Percentiles rank a stretch among this genome's conserved stretches.
Evolutionary conservation across 2,329 filamentous ascomycete genomes (phyloP).

Genomic region (Eurotiales sp.): DNA sequence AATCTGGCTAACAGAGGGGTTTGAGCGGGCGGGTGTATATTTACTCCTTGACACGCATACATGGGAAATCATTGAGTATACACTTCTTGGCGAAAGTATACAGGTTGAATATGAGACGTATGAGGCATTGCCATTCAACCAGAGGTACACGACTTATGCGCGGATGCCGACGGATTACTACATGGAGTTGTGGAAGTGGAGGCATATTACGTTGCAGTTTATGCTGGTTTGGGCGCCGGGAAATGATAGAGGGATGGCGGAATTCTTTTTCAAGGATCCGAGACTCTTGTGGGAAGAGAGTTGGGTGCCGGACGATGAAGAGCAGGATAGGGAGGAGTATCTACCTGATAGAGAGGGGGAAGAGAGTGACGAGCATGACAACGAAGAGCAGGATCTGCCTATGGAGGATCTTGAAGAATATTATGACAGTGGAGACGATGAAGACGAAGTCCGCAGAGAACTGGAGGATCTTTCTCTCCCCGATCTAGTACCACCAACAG

Average conservation of each 20-base stretch:
- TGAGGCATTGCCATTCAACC: not conserved
- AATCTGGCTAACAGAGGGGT: conserved; percentile 11
- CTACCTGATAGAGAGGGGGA: not conserved
- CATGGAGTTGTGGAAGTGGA: conserved; percentile 12
- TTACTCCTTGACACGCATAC: conserved; percentile 9
- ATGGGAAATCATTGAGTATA: conserved; percentile 15
- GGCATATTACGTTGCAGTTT: conserved; percentile 6
- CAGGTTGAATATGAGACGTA: conserved; percentile 4
- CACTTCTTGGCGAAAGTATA: conserved; percentile 3
- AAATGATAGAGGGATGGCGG: not conserved
- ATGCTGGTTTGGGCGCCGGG: not conserved
- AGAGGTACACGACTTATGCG: conserved; percentile 7
- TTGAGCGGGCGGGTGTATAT: conserved; percentile 9
- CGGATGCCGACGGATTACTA: conserved; percentile 7
- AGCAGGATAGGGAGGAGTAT: conserved; percentile 4
- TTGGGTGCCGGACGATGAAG: conserved; percentile 6
- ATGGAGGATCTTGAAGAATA: not conserved
- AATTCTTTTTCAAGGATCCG: conserved; percentile 7
- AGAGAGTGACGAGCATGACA: too few relatives aligned
- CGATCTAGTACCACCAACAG: not conserved
- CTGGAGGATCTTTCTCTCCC: conserved; percentile 1
- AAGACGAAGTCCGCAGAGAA: not conserved
- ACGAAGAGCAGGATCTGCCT: not conserved
- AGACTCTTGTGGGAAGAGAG: conserved; percentile 10
- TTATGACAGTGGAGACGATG: not conserved